Base-by-base conservation (phyloP, 768 basidiomycete species). In the Panaeolus papilionaceus region DNA sequence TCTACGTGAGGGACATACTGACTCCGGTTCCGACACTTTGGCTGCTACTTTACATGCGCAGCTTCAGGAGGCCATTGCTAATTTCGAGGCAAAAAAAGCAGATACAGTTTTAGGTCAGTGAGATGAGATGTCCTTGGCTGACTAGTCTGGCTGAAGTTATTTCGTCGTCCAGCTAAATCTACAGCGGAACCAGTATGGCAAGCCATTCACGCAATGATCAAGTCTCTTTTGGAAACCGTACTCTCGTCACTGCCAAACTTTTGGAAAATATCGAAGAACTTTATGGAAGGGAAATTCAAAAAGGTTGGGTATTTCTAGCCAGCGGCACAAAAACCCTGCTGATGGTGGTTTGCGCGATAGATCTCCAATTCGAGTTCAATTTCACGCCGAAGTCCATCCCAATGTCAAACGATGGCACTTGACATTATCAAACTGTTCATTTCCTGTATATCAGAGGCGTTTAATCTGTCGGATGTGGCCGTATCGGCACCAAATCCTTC, bases 221-320 rank as follows among this genome's bases (percentile, higher is more conserved):
- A 95, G 81, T 89, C 85, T 71, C 76, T 95, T n/a, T 95, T 94
- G 3, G 96, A 98, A 75, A 87, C 87, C 45, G 85, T 98, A 77
- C 77, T 96, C 12, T 83, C 90, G n/a, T 86, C 92, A 1, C 85
- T 99, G 26, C 96, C 97, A 14, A 94, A 87, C 72, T 98, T 98
- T 79, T 97, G 95, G 95, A 92, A 90, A 75, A 93, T 99, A 61
- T 91, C 93, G 2, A 93, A 88, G 77, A 89, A 87, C 26, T 97
- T 96, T 74, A 89, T 96, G 80, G 96, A 98, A 49, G 97, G 98
- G 4, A 95, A 93, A 77, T 96, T 93, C 76, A 92, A 89, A 77
- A 95, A 91, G 86, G 96, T 96, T 66, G 65, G 44, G 23, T 33
- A n/a, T 45, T 26, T 9, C 47, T 4, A 37, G n/a, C 47, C 28